Conservation (phyloP, 169 alveolate species). For the Perkinsus chesapeaki region DNA sequence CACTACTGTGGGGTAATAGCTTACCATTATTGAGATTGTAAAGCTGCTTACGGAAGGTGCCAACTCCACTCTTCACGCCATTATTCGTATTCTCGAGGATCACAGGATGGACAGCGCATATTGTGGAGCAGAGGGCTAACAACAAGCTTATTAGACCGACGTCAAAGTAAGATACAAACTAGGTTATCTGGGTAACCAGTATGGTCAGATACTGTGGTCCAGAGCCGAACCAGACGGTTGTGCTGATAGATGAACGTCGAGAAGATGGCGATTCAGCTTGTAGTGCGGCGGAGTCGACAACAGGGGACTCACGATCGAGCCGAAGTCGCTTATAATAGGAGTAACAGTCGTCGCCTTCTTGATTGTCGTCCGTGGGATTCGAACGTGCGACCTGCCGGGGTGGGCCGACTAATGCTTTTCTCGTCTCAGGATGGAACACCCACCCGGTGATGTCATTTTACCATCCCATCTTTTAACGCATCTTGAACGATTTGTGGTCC, state of each 20-base stretch:
- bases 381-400: neutral
- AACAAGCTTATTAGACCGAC: constrained; percentile 55
- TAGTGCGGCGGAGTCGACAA: neutral
- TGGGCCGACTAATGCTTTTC: neutral
- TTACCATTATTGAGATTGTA: neutral
- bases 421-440: neutral
- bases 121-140: constrained; percentile 55
- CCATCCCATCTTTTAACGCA: too few relatives aligned
- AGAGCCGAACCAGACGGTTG: neutral
- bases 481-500: too few relatives aligned
- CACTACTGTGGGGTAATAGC: constrained; percentile 30
- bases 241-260: neutral
- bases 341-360: neutral
- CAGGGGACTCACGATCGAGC: neutral
- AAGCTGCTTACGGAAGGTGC: constrained; percentile 13
- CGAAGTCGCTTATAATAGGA: neutral
- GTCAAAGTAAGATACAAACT: constrained; percentile 39
- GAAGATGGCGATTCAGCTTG: neutral
- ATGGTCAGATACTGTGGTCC: neutral
- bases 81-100: constrained; percentile 62
- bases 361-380: neutral
- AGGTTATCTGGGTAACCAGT: too few relatives aligned
- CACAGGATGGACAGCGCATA: constrained; percentile 67
- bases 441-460: too few relatives aligned
- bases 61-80: constrained; percentile 58